Evolutionary conservation across 2,329 filamentous ascomycete species (phyloP).

Genomic region (Gaeumannomyces sp.): DNA sequence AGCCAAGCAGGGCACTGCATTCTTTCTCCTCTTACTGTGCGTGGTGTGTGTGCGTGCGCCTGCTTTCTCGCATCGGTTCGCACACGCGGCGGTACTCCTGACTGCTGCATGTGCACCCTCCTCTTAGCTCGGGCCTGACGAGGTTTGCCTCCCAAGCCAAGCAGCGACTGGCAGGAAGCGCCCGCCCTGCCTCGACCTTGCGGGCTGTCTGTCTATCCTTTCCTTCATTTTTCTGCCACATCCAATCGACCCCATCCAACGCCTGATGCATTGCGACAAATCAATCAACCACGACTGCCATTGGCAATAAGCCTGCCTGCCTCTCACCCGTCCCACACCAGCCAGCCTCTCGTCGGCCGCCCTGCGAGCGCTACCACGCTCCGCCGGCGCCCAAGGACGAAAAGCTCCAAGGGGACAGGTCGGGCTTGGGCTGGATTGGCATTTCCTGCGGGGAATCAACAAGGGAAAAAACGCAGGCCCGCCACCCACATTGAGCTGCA

Average conservation of each 20-base stretch:
- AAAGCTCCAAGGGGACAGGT: neutral
- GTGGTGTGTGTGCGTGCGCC: constrained; percentile 2
- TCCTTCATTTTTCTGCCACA: neutral
- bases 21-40: constrained; percentile 2
- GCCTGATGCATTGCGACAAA: neutral
- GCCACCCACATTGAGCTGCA: constrained; percentile 8
- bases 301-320: neutral
- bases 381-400: neutral
- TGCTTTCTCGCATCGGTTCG: neutral
- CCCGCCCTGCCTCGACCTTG: neutral
- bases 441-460: neutral
- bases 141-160: neutral
- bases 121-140: neutral
- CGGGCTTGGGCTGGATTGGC: neutral
- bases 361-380: neutral
- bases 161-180: neutral
- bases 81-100: neutral
- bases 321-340: neutral
- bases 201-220: neutral
- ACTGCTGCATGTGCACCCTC: neutral
- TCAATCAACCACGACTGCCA: neutral
- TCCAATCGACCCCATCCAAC: neutral
- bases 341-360: neutral
- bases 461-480: constrained; percentile 2
- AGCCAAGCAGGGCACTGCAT: constrained; percentile 5